phyloP scores from a whole-genome alignment of 768 basidiomycete genomes.

The Peribolospora baueri region DNA sequence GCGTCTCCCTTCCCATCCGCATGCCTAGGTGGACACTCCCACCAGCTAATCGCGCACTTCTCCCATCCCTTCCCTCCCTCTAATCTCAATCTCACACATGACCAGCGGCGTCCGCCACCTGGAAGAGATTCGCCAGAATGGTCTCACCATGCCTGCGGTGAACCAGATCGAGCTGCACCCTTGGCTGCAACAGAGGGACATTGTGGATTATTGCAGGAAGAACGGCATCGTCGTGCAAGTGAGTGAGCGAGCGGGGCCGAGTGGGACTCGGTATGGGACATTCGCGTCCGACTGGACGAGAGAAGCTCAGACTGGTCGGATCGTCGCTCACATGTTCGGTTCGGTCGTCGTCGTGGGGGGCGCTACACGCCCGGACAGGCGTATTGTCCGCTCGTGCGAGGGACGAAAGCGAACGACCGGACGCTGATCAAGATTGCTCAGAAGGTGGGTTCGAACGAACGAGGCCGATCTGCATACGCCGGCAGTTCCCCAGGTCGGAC shows the following conservation, averaged over 20 bases:
- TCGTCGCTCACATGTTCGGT: no score
- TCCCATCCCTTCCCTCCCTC: not conserved
- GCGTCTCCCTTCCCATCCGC: slow-evolving; percentile 12
- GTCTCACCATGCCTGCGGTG: slow-evolving; percentile 51
- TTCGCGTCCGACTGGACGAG: no score
- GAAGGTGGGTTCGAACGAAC: slow-evolving; percentile 26
- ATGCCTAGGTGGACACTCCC: no score
- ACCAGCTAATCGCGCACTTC: no score
- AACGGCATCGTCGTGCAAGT: slow-evolving; percentile 9
- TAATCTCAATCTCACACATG: not conserved
- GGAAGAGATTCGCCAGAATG: slow-evolving; percentile 29
- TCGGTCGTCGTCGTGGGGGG: no score
- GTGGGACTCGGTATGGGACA: no score
- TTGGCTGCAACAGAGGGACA: slow-evolving; percentile 11
- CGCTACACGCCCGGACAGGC: slow-evolving; percentile 18
- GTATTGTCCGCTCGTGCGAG: slow-evolving; percentile 47
- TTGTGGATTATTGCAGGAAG: slow-evolving; percentile 9
- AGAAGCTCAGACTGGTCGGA: no score
- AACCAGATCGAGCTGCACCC: slow-evolving; percentile 47
- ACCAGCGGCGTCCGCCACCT: not conserved
- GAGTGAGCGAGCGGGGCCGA: slow-evolving; percentile 1
- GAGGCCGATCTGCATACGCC: no score
- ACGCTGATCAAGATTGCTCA: slow-evolving; percentile 31
- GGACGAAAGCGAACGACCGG: slow-evolving; percentile 22
- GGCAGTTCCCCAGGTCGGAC: no score